Evolutionary conservation across 2,329 filamentous ascomycete genomes (phyloP).

Genomic region (Trichophaea hybrida): DNA sequence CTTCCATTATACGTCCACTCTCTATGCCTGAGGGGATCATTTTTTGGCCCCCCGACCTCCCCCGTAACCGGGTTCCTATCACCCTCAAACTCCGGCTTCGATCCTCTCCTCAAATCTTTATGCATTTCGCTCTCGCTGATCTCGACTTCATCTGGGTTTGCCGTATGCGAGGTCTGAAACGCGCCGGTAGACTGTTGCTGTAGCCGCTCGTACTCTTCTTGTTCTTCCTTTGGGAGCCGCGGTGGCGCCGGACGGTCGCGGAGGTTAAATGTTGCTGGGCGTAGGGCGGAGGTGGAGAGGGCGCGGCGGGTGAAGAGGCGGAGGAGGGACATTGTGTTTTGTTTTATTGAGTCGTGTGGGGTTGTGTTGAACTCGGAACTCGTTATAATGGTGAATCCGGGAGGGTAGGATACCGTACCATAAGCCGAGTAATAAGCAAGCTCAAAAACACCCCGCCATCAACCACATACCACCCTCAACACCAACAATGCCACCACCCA

Average conservation of each 20-base stretch:
- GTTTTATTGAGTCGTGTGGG: background rate
- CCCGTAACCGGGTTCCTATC: slow-evolving; percentile 87
- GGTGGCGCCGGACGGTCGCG: slow-evolving; percentile 52
- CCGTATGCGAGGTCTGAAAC: slow-evolving; percentile 36
- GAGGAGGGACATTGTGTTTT: background rate
- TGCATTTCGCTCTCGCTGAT: slow-evolving; percentile 51
- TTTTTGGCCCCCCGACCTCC: slow-evolving; percentile 93
- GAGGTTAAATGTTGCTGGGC: background rate
- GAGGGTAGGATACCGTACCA: background rate
- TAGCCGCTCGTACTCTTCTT: slow-evolving; percentile 79
- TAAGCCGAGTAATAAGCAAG: too few relatives aligned
- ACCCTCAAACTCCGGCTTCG: slow-evolving; percentile 81
- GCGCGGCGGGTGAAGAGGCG: background rate
- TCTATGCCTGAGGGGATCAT: slow-evolving; percentile 66
- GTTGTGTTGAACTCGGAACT: background rate
- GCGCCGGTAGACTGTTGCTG: slow-evolving; percentile 63
- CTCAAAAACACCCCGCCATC: background rate
- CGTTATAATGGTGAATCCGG: background rate
- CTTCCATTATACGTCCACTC: slow-evolving; percentile 92
- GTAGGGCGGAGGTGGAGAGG: background rate
- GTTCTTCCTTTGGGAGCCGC: slow-evolving; percentile 72
- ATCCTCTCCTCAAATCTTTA: slow-evolving; percentile 58
- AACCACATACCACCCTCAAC: background rate
- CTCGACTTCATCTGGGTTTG: slow-evolving; percentile 35
- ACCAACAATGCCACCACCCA: background rate